phyloP scores from a whole-genome alignment of 371 early-diverging fungal genomes.

The Syncephalastrum monosporum region DNA sequence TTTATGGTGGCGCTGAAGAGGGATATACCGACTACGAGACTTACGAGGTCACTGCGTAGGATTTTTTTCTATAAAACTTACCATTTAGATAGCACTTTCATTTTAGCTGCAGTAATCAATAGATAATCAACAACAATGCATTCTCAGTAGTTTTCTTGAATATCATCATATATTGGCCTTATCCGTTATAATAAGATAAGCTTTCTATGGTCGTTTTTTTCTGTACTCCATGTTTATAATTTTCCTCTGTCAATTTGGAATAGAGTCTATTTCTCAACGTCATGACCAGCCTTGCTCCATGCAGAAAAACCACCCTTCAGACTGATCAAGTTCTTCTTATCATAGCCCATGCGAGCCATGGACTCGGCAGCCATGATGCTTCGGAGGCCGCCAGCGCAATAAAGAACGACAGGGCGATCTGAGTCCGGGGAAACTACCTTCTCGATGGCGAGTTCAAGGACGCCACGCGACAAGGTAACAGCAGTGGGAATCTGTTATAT shows the following conservation, averaged over 20 bases:
- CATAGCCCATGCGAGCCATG: conserved; percentile 53
- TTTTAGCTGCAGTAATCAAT: too few species aligned
- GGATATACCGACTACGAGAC: conserved; percentile 31
- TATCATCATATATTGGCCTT: too few species aligned
- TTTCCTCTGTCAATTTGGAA: not conserved
- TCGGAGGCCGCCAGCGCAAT: conserved; percentile 57
- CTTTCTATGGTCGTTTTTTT: too few species aligned
- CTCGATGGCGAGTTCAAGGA: conserved; percentile 26
- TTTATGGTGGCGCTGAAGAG: conserved; percentile 14
- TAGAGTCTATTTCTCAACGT: conserved; percentile 11
- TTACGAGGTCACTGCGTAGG: conserved; percentile 5
- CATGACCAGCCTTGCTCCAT: conserved; percentile 28
- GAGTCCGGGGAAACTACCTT: conserved; percentile 28
- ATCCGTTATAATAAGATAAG: too few species aligned
- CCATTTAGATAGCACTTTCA: too few species aligned
- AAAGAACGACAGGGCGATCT: conserved; percentile 41
- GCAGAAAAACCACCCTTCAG: conserved; percentile 29
- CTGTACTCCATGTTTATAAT: too few species aligned
- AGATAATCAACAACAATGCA: too few species aligned
- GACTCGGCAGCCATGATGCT: conserved; percentile 56
- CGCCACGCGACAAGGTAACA: conserved; percentile 25
- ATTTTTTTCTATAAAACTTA: too few species aligned
- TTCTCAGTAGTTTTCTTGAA: too few species aligned
- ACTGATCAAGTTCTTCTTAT: conserved; percentile 33
- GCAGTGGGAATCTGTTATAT: conserved; percentile 28